These are phyloP conservation scores for Penicillium oxalicum DNA, from an alignment of 2,329 filamentous ascomycete species.

Conservation along the genomic window DNA sequence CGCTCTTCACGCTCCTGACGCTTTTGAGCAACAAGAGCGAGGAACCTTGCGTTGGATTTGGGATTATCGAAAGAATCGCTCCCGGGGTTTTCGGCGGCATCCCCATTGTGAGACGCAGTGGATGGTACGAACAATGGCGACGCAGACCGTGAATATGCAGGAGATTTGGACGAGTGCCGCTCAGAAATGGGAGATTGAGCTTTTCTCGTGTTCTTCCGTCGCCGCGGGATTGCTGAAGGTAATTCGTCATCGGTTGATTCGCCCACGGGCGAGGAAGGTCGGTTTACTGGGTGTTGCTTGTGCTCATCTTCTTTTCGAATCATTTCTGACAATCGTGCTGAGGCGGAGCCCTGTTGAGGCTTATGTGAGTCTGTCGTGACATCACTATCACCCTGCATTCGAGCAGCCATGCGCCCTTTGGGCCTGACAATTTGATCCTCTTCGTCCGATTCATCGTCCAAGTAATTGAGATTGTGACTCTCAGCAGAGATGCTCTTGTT, in stretches of 20 bases:
- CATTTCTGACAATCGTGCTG: slow-evolving; percentile 34
- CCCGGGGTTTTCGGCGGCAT: slow-evolving; percentile 17
- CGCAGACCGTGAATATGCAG: slow-evolving; percentile 22
- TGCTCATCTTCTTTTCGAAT: slow-evolving; percentile 17
- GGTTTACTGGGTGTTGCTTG: slow-evolving; percentile 8
- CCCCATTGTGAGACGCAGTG: slow-evolving; percentile 10
- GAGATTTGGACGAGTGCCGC: slow-evolving; percentile 25
- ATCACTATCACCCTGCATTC: slow-evolving; percentile 48
- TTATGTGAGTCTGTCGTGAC: slow-evolving; percentile 4
- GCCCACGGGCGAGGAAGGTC: slow-evolving; percentile 4
- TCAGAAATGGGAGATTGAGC: slow-evolving; percentile 24
- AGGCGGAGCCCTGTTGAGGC: slow-evolving; percentile 29
- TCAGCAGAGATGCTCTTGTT: slow-evolving; percentile 4
- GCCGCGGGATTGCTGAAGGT: slow-evolving; percentile 25
- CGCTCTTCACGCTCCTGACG: slow-evolving; percentile 62
- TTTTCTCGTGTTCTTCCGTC: slow-evolving; percentile 24
- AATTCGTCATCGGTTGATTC: slow-evolving; percentile 26
- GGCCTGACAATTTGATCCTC: slow-evolving; percentile 50
- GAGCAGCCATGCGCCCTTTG: slow-evolving; percentile 58
- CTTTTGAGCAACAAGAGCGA: slow-evolving; percentile 67
- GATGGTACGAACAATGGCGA: slow-evolving; percentile 44
- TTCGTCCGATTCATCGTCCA: slow-evolving; percentile 21
- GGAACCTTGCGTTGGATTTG: slow-evolving; percentile 55
- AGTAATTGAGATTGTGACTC: slow-evolving; percentile 1
- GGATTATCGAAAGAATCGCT: slow-evolving; percentile 22